These are phyloP conservation scores for Claviceps humidiphila DNA, from an alignment of 2,329 filamentous ascomycete species.

Conservation along the genomic window DNA sequence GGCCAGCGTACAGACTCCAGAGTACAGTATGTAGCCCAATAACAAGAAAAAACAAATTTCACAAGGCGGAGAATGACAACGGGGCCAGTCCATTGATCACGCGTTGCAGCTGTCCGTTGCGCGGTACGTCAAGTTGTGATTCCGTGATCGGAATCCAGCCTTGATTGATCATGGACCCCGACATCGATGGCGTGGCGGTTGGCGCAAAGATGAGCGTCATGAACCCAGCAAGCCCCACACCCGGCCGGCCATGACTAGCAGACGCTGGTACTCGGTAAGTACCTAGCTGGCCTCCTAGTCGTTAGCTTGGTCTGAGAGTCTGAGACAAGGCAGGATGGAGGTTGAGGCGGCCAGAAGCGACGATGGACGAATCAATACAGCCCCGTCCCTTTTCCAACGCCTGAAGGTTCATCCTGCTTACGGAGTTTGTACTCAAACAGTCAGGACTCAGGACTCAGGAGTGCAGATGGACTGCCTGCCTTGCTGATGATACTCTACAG, in stretches of 20 bases:
- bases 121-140: neutral
- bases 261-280: neutral
- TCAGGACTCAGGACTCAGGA: no score
- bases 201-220: neutral
- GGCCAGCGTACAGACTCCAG: no score
- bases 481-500: no score
- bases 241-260: neutral
- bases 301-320: neutral
- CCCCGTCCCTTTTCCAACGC: neutral
- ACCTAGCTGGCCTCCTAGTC: neutral
- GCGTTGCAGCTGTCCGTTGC: neutral
- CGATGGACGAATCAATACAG: neutral
- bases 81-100: neutral
- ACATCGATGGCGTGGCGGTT: no score
- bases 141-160: no score
- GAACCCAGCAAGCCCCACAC: neutral
- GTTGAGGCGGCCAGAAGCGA: neutral
- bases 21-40: neutral
- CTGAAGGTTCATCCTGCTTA: no score
- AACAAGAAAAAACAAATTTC: neutral
- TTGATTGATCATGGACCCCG: no score
- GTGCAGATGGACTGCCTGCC: no score
- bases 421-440: no score
- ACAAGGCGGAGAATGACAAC: neutral
- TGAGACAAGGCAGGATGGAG: neutral